Conservation (phyloP, 1,284 basidiomycete genomes). For the Hemileia vastatrix region DNA sequence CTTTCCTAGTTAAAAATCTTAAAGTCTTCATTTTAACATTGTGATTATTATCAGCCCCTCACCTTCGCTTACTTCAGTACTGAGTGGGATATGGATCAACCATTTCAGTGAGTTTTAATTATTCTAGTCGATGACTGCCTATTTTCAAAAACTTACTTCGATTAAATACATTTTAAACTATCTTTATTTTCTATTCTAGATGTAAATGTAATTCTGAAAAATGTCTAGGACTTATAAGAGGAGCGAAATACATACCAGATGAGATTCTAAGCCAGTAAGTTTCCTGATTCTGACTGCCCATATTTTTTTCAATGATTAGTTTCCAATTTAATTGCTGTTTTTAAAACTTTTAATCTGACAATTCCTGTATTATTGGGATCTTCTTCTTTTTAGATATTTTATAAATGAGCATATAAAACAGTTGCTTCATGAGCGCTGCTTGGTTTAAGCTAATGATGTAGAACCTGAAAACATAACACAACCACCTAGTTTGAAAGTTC, state of each 20-base stretch:
- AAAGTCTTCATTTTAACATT: not conserved
- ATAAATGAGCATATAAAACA: slow-evolving; percentile 9
- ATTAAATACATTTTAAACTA: not conserved
- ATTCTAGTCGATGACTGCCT: not conserved
- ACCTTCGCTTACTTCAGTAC: slow-evolving; percentile 61
- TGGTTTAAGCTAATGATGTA: too few relatives aligned
- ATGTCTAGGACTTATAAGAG: slow-evolving; percentile 7
- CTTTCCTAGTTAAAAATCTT: slow-evolving; percentile 9
- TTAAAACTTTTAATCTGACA: too few relatives aligned
- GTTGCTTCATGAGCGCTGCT: too few relatives aligned
- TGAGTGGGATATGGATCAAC: slow-evolving; percentile 62
- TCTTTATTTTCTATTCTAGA: not conserved
- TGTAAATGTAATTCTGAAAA: slow-evolving; percentile 6
- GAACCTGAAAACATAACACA: too few relatives aligned
- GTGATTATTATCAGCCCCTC: slow-evolving; percentile 30
- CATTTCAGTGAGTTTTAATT: slow-evolving; percentile 52
- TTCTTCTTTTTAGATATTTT: slow-evolving; percentile 7
- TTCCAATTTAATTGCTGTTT: too few relatives aligned
- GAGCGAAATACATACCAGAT: slow-evolving; percentile 1
- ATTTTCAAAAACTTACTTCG: not conserved
- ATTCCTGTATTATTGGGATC: too few relatives aligned
- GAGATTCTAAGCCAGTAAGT: slow-evolving; percentile 4
- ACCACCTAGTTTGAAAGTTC: too few relatives aligned
- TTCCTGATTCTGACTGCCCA: not conserved
- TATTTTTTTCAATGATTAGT: not conserved